Conservation (phyloP, 768 basidiomycete species). For the Boletus vermiculosoides region DNA sequence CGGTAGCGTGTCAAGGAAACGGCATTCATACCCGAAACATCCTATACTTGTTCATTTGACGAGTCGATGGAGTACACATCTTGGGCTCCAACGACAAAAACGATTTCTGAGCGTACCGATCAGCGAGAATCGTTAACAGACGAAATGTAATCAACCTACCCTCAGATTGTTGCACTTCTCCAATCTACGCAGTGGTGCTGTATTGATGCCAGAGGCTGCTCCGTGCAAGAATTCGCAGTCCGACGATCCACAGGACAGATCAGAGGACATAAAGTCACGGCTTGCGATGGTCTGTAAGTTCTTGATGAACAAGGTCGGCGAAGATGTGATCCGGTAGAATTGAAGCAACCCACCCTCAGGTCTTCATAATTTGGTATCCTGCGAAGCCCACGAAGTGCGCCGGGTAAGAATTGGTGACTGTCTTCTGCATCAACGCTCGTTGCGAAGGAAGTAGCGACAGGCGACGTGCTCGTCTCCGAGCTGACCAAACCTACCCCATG, state of each 20-base stretch:
- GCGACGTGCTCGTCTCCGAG: constrained; percentile 1
- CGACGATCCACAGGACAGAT: background rate
- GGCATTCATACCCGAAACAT: constrained; percentile 3
- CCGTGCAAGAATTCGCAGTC: background rate
- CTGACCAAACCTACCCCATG: background rate
- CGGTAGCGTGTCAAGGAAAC: background rate
- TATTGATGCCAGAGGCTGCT: background rate
- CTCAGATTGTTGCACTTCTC: background rate
- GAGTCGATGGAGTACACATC: background rate
- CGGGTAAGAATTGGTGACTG: background rate
- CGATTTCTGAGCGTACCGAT: constrained; percentile 6
- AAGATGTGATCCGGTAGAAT: background rate
- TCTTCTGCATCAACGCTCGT: constrained; percentile 20
- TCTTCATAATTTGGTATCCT: constrained; percentile 19
- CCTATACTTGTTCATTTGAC: constrained; percentile 1
- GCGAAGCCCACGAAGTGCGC: constrained; percentile 12
- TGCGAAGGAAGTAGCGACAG: constrained; percentile 14
- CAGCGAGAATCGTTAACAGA: background rate
- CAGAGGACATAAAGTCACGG: background rate
- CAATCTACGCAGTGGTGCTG: background rate
- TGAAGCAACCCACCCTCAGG: constrained; percentile 11
- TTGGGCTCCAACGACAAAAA: background rate
- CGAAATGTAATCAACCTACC: background rate
- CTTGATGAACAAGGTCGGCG: background rate
- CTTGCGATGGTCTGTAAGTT: background rate